Conservation (phyloP, 371 early-diverging fungal species). For the Mucor sp. region DNA sequence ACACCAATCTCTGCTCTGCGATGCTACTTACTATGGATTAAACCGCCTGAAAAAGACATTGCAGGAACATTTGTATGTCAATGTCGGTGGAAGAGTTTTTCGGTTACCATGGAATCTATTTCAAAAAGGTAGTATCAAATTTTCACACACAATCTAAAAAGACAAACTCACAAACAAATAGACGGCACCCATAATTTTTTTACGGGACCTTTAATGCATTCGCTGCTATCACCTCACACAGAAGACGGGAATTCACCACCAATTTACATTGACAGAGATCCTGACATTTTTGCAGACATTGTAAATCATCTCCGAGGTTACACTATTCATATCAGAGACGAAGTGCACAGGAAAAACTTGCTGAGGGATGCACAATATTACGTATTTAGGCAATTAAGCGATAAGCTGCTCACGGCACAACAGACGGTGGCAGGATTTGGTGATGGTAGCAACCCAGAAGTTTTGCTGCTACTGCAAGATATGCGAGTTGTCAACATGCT, state of each 20-base stretch:
- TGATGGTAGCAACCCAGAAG: constrained; percentile 33
- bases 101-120: constrained; percentile 42
- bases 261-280: constrained; percentile 58
- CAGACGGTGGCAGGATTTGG: constrained; percentile 50
- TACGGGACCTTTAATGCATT: constrained; percentile 46
- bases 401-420: constrained; percentile 50
- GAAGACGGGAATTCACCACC: constrained; percentile 34
- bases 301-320: constrained; percentile 65
- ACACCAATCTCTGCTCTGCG: constrained; percentile 50
- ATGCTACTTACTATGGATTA: constrained; percentile 57
- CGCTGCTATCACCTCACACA: constrained; percentile 27
- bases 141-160: not conserved
- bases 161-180: constrained; percentile 5
- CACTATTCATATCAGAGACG: constrained; percentile 58
- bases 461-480: constrained; percentile 44
- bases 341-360: constrained; percentile 62
- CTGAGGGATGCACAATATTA: constrained; percentile 66
- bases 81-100: constrained; percentile 52
- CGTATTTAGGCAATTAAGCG: constrained; percentile 52
- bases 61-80: constrained; percentile 47
- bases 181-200: constrained; percentile 45
- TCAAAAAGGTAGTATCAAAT: constrained; percentile 28
- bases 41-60: constrained; percentile 46
- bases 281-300: constrained; percentile 64
- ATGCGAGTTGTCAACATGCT: constrained; percentile 35